These are phyloP conservation scores for Plasmodium gonderi DNA, from an alignment of 169 alveolate genomes.

Conservation along the genomic window DNA sequence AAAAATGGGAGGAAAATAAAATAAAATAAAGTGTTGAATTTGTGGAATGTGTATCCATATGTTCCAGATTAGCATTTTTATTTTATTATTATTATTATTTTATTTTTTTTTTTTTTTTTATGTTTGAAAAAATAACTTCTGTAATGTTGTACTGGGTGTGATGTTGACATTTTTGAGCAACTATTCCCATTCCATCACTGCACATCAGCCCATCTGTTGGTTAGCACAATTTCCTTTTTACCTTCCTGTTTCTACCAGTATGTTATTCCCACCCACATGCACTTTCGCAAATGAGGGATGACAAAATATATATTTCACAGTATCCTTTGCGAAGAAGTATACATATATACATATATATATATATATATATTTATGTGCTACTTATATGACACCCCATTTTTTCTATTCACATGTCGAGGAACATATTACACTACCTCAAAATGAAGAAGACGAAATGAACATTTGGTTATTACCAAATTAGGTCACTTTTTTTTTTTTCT, in stretches of 20 bases:
- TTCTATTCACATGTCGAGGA: not conserved
- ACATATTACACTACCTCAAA: not conserved
- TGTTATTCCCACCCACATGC: slow-evolving; percentile 1
- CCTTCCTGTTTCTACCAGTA: not conserved
- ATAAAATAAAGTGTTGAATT: too few species aligned
- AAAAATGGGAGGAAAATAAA: not conserved
- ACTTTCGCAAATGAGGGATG: not conserved
- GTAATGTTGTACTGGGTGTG: not conserved
- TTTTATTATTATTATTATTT: too few species aligned
- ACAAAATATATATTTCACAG: not conserved
- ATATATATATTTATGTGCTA: too few species aligned
- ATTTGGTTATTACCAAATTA: not conserved
- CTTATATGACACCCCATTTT: not conserved
- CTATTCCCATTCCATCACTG: too few species aligned
- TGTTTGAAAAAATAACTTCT: not conserved
- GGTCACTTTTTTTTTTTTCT: not conserved
- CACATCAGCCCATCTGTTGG: not conserved
- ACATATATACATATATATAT: too few species aligned
- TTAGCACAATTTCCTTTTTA: not conserved
- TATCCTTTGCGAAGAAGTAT: not conserved
- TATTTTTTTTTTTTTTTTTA: not conserved
- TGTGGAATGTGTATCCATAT: not conserved
- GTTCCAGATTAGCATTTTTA: too few species aligned
- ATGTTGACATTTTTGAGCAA: not conserved
- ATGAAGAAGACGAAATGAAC: not conserved